A percentile compares a stretch with the other conserved stretches of the same genome.
phyloP scores from a whole-genome alignment of 805 yeast species.

The Starmerella powellii region DNA sequence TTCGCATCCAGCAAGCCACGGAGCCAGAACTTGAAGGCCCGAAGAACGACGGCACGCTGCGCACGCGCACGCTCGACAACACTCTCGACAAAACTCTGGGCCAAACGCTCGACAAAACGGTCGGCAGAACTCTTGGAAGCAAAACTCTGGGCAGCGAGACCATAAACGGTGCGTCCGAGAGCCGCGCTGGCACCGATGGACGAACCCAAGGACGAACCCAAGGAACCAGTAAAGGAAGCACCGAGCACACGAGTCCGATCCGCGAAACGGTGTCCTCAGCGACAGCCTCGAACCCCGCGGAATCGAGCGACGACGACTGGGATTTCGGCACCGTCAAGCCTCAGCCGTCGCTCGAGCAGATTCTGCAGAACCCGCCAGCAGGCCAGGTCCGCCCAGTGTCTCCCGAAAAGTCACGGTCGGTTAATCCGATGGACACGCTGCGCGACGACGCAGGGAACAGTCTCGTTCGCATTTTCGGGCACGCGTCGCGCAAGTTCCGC shows the following conservation, averaged over 20 bases:
- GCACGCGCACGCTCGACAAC: too few relatives aligned
- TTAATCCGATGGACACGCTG: conserved; percentile 6
- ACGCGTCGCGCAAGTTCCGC: conserved; percentile 22
- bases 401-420: background rate
- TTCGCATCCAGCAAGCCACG: conserved; percentile 15
- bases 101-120: too few relatives aligned
- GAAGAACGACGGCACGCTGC: background rate
- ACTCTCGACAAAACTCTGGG: too few relatives aligned
- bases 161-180: too few relatives aligned
- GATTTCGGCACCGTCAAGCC: conserved; percentile 32
- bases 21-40: background rate
- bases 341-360: conserved; percentile 16
- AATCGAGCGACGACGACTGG: conserved; percentile 28
- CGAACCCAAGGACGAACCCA: too few relatives aligned
- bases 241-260: too few relatives aligned
- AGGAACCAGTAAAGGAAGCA: too few relatives aligned
- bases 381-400: background rate
- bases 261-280: too few relatives aligned
- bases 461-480: conserved; percentile 20
- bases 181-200: too few relatives aligned
- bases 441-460: conserved; percentile 4
- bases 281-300: background rate
- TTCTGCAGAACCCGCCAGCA: conserved; percentile 13
- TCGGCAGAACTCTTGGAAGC: too few relatives aligned
- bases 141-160: too few relatives aligned